These are phyloP conservation scores for Nicotiana sylvestris DNA, from an alignment of 257 asterid genomes.

Conservation along the genomic window DNA sequence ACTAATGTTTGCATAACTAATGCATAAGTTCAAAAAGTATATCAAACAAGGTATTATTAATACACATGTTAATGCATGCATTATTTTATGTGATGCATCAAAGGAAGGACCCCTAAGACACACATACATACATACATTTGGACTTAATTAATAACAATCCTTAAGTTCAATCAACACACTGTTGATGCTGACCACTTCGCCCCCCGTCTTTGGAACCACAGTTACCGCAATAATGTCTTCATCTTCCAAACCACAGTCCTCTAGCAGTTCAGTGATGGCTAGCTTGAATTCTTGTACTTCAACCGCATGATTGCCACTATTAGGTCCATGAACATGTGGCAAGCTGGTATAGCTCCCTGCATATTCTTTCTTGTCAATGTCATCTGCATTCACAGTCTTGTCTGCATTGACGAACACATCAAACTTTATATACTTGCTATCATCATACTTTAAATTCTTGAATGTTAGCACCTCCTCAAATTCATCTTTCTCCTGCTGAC, in stretches of 20 bases:
- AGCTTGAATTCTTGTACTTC: background rate
- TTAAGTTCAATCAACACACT: background rate
- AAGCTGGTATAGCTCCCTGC: slow-evolving; percentile 49
- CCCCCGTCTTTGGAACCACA: background rate
- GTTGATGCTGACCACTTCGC: background rate
- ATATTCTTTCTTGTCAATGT: slow-evolving; percentile 43
- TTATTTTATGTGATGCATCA: too few relatives aligned
- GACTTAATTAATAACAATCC: background rate
- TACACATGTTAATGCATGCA: too few relatives aligned
- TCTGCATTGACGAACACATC: slow-evolving; percentile 55
- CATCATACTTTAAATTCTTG: slow-evolving; percentile 14
- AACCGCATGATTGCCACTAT: background rate
- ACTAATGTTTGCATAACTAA: too few relatives aligned
- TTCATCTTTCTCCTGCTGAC: slow-evolving; percentile 20
- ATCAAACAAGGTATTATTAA: too few relatives aligned
- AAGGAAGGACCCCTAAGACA: too few relatives aligned
- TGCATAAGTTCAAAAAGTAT: too few relatives aligned
- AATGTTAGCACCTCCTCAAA: slow-evolving; percentile 36
- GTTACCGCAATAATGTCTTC: background rate
- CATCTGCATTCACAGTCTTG: slow-evolving; percentile 24
- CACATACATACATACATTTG: background rate
- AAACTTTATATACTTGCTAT: slow-evolving; percentile 30
- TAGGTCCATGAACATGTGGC: slow-evolving; percentile 25
- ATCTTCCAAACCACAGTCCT: slow-evolving; percentile 1
- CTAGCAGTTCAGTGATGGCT: background rate